These are phyloP conservation scores for Colletotrichum filicis DNA, from an alignment of 2,329 filamentous ascomycete species.

Conservation along the genomic window DNA sequence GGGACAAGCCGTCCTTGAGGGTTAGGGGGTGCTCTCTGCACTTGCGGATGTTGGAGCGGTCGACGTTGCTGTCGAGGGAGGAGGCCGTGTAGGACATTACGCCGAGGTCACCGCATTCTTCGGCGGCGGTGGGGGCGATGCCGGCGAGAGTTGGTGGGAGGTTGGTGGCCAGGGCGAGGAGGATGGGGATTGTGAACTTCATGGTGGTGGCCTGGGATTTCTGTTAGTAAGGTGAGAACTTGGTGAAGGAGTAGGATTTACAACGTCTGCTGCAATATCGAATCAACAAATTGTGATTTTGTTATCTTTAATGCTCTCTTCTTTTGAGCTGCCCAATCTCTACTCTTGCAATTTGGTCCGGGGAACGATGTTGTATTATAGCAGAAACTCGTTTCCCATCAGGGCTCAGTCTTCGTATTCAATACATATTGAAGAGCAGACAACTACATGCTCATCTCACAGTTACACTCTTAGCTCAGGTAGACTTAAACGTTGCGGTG, in stretches of 20 bases:
- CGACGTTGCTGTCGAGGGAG: background rate
- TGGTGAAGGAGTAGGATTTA: too few species aligned
- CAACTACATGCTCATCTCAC: background rate
- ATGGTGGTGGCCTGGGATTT: background rate
- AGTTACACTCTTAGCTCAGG: background rate
- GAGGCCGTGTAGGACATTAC: slow-evolving; percentile 1
- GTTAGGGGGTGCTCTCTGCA: slow-evolving; percentile 3
- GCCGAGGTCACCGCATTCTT: background rate
- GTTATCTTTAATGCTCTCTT: background rate
- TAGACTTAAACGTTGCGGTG: background rate
- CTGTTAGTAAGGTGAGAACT: background rate
- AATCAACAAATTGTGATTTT: background rate
- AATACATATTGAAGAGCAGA: background rate
- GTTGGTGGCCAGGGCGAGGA: background rate
- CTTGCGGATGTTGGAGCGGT: background rate
- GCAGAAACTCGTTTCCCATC: background rate
- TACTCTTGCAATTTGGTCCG: background rate
- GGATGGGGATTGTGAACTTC: background rate
- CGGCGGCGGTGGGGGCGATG: background rate
- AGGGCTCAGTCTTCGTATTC: too few species aligned
- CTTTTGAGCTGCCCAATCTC: background rate
- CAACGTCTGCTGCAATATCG: background rate
- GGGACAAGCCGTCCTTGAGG: background rate
- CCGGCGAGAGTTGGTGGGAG: background rate
- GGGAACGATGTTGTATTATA: background rate